Evolutionary conservation across 371 early-diverging fungal genomes (phyloP).

Genomic region (Funneliformis caledonium): DNA sequence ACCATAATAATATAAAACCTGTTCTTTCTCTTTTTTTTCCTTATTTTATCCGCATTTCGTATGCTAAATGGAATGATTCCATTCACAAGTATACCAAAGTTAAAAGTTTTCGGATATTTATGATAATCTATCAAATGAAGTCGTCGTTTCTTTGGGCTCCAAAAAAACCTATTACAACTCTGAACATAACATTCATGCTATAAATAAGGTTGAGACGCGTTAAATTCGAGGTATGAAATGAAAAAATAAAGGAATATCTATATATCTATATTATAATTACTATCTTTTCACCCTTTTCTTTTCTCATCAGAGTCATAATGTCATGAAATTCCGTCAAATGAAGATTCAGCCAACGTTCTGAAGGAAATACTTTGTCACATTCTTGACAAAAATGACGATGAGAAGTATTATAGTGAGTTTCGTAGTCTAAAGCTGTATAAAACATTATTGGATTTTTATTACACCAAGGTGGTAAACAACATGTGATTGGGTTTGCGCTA

Average conservation of each 20-base stretch:
- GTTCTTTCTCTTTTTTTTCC: background rate
- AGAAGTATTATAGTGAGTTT: constrained; percentile 60
- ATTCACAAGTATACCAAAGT: constrained; percentile 64
- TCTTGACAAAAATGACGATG: constrained; percentile 59
- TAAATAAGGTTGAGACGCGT: background rate
- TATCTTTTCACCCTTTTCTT: constrained; percentile 64
- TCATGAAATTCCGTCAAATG: constrained; percentile 66
- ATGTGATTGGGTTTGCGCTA: constrained; percentile 7
- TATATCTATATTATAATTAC: constrained; percentile 47
- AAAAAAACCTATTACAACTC: constrained; percentile 57
- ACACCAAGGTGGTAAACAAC: constrained; percentile 33
- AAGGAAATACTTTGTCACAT: constrained; percentile 60
- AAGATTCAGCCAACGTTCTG: constrained; percentile 54
- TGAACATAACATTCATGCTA: constrained; percentile 78
- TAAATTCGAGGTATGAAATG: background rate
- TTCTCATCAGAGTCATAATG: constrained; percentile 52
- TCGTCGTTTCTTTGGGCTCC: constrained; percentile 57
- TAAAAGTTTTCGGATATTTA: constrained; percentile 64
- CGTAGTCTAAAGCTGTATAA: constrained; percentile 53
- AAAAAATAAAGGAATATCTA: background rate
- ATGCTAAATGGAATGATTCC: constrained; percentile 47
- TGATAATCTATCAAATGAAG: constrained; percentile 73
- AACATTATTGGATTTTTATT: constrained; percentile 40
- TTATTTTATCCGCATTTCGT: background rate
- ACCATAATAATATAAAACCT: background rate